A percentile compares a stretch with the other conserved stretches of the same genome.
These are phyloP conservation scores for Chlorella sp. DNA, from an alignment of 139 green algal species.

Conservation along the genomic window DNA sequence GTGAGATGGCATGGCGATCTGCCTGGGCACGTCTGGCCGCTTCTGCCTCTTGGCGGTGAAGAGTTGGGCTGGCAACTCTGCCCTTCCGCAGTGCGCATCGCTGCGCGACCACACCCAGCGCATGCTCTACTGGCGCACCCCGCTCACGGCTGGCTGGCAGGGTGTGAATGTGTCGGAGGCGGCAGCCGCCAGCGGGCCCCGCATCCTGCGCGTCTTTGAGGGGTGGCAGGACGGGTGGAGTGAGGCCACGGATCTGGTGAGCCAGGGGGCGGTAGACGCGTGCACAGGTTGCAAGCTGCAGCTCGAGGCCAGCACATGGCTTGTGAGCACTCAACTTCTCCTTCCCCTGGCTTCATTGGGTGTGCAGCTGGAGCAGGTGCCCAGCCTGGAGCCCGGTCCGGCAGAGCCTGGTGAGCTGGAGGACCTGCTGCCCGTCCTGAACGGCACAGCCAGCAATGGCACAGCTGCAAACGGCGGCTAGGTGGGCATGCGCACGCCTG, in stretches of 20 bases:
- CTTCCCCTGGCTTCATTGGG: too few species aligned
- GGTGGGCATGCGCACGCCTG: neutral
- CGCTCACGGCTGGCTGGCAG: neutral
- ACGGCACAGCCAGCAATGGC: neutral
- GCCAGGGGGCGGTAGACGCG: neutral
- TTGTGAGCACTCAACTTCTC: neutral
- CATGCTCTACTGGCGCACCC: neutral
- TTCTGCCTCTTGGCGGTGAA: too few species aligned
- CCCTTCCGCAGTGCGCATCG: neutral
- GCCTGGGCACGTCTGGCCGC: too few species aligned
- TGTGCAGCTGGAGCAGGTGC: neutral
- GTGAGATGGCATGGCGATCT: too few species aligned
- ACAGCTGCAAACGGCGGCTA: neutral
- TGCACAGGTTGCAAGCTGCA: too few species aligned
- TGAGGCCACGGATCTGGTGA: neutral
- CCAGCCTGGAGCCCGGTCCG: neutral
- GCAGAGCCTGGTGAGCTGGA: neutral
- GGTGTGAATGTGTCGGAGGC: neutral
- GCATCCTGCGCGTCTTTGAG: neutral
- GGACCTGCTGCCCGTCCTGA: neutral
- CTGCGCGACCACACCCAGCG: neutral
- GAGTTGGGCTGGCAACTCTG: too few species aligned
- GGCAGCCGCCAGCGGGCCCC: neutral
- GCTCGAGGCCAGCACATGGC: too few species aligned
- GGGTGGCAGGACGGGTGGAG: neutral